Percentiles rank a stretch among this genome's conserved stretches.
These are phyloP conservation scores for Gossypium raimondii DNA, from an alignment of 345 rosid species.

Conservation along the genomic window DNA sequence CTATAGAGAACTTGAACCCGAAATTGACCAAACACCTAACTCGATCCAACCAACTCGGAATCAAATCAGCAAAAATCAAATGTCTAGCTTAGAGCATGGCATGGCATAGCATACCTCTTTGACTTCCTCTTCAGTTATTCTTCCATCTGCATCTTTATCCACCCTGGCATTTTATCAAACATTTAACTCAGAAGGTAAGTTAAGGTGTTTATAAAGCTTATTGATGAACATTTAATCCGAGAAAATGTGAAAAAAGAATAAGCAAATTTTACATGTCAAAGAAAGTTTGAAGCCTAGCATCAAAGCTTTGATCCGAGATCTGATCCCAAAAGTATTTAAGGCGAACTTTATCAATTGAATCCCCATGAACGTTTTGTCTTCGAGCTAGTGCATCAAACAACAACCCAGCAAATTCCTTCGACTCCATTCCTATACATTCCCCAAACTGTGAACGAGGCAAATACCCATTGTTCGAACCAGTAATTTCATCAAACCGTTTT, in stretches of 20 bases:
- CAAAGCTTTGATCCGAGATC: constrained; percentile 68
- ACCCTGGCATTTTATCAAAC: constrained; percentile 48
- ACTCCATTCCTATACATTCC: constrained; percentile 78
- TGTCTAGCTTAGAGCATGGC: background rate
- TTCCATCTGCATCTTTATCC: constrained; percentile 83
- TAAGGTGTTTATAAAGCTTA: background rate
- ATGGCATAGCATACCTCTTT: constrained; percentile 43
- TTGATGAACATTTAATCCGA: background rate
- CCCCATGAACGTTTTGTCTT: constrained; percentile 43
- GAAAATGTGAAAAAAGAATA: background rate
- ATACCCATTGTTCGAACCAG: constrained; percentile 43
- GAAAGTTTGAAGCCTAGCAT: constrained; percentile 70
- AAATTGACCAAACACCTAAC: too few relatives aligned
- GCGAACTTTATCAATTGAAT: constrained; percentile 44
- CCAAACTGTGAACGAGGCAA: constrained; percentile 49
- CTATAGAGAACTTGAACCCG: too few relatives aligned
- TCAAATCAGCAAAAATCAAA: too few relatives aligned
- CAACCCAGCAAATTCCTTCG: constrained; percentile 65
- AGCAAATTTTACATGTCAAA: constrained; percentile 57
- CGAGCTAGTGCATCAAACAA: constrained; percentile 68
- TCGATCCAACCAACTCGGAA: too few relatives aligned
- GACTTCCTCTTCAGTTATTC: constrained; percentile 71
- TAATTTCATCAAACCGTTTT: constrained; percentile 54
- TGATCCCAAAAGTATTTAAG: constrained; percentile 72
- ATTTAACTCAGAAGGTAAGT: background rate